Percentiles rank a stretch among this genome's conserved stretches.
Evolutionary conservation across 225 moss, liverwort and hornwort species (phyloP).

Genomic region (Antitrichia curtipendula): DNA sequence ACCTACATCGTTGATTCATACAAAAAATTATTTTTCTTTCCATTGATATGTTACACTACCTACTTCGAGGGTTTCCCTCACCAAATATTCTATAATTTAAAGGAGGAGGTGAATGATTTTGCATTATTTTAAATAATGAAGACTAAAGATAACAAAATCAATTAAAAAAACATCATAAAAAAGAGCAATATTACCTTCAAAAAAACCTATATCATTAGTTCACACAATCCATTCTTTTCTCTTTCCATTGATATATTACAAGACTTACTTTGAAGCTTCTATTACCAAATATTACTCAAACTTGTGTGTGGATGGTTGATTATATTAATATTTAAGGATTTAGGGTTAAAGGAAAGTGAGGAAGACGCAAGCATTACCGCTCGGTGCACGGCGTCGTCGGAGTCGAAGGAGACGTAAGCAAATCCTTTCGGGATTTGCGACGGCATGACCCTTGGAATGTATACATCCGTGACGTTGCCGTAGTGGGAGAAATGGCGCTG

Average conservation of each 20-base stretch:
- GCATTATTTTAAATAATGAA: neutral
- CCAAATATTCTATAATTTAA: neutral
- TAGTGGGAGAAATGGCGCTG: slow-evolving; percentile 51
- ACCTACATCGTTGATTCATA: fast-evolving
- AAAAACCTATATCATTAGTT: neutral
- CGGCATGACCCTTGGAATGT: slow-evolving; percentile 60
- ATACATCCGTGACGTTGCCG: slow-evolving; percentile 65
- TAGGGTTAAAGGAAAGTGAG: neutral
- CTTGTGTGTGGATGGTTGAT: neutral
- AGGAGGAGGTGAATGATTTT: fast-evolving
- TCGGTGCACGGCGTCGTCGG: slow-evolving; percentile 50
- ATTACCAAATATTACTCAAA: neutral
- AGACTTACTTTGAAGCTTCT: neutral
- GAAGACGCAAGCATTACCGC: slow-evolving; percentile 3
- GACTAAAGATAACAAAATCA: neutral
- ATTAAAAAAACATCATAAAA: fast-evolving
- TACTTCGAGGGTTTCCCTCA: neutral
- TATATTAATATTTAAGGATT: too few relatives aligned
- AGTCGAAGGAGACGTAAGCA: slow-evolving; percentile 69
- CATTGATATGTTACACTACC: neutral
- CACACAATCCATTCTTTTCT: neutral
- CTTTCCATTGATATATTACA: neutral
- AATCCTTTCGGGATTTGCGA: slow-evolving; percentile 62
- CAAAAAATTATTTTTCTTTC: neutral
- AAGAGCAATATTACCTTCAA: fast-evolving